These are phyloP conservation scores for Globisporangium barbulae DNA, from an alignment of 352 stramenopile species.

Conservation along the genomic window DNA sequence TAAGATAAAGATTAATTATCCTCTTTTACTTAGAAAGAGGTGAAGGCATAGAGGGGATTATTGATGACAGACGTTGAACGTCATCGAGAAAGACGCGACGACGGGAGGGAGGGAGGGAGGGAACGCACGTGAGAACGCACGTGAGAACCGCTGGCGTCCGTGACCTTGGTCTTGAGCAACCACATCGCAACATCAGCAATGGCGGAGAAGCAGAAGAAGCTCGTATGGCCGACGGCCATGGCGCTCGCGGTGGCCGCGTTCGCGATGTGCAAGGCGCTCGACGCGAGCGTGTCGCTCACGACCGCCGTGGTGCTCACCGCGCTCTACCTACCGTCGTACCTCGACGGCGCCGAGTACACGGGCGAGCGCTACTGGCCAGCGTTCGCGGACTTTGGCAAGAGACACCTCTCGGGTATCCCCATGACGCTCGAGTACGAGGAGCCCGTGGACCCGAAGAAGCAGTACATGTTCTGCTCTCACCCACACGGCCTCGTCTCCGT, in stretches of 20 bases:
- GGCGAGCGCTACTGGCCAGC: conserved; percentile 55
- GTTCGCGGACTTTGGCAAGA: conserved; percentile 40
- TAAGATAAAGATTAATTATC: neutral
- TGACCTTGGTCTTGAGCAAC: too few relatives aligned
- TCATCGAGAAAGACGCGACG: too few relatives aligned
- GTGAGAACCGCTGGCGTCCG: too few relatives aligned
- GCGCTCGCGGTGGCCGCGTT: conserved; percentile 29
- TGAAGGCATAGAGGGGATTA: neutral
- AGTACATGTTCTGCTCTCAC: conserved; percentile 81
- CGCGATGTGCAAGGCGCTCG: conserved; percentile 29
- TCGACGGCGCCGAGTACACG: conserved; percentile 53
- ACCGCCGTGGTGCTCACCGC: conserved; percentile 26
- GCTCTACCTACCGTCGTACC: conserved; percentile 54
- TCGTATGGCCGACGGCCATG: conserved; percentile 28
- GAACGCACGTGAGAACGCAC: too few relatives aligned
- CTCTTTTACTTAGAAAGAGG: neutral
- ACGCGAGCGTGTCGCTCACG: conserved; percentile 16
- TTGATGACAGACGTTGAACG: too few relatives aligned
- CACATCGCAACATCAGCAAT: neutral
- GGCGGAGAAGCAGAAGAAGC: conserved; percentile 11
- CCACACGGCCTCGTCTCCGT: conserved; percentile 70
- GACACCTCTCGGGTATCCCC: conserved; percentile 32
- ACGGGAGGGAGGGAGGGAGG: too few relatives aligned
- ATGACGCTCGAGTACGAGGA: conserved; percentile 73
- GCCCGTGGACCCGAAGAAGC: conserved; percentile 47